phyloP scores from a whole-genome alignment of 352 stramenopile species.

The Pythium biforme region DNA sequence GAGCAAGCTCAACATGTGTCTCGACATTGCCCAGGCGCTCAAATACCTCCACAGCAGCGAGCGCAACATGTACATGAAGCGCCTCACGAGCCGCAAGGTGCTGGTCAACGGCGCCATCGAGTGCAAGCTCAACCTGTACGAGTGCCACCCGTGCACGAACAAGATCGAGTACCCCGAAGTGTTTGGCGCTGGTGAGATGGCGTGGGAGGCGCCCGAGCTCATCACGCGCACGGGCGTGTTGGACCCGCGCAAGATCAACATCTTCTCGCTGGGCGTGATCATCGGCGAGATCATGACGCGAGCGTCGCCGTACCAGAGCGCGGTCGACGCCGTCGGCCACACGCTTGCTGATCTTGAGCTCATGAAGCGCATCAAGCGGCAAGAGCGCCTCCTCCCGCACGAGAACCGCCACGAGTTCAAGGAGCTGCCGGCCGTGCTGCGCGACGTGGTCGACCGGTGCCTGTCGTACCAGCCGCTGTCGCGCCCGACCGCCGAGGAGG shows the following conservation, averaged over 20 bases:
- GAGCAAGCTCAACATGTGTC: slow-evolving; percentile 63
- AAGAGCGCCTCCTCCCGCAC: slow-evolving; percentile 24
- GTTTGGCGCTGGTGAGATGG: slow-evolving; percentile 25
- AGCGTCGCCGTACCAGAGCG: slow-evolving; percentile 25
- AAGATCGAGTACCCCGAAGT: slow-evolving; percentile 14
- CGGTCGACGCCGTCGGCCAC: slow-evolving; percentile 24
- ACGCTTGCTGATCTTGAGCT: slow-evolving; percentile 25
- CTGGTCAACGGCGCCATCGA: slow-evolving; percentile 28
- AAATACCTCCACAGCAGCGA: slow-evolving; percentile 54
- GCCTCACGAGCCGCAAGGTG: slow-evolving; percentile 28
- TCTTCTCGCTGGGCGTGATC: slow-evolving; percentile 34
- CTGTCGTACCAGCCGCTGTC: slow-evolving; percentile 22
- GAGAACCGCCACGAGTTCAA: slow-evolving; percentile 27
- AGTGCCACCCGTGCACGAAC: slow-evolving; percentile 17
- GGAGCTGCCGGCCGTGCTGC: slow-evolving; percentile 19
- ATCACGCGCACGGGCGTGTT: slow-evolving; percentile 15
- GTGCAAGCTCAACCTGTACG: slow-evolving; percentile 35
- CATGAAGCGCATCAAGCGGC: slow-evolving; percentile 16
- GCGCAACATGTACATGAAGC: slow-evolving; percentile 23
- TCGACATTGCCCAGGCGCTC: slow-evolving; percentile 60
- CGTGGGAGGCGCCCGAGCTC: slow-evolving; percentile 30
- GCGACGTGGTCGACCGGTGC: slow-evolving; percentile 26
- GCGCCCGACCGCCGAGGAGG: slow-evolving; percentile 22
- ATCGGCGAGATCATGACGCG: slow-evolving; percentile 34
- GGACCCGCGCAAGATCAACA: slow-evolving; percentile 28